Evolutionary conservation across 2,329 filamentous ascomycete species (phyloP).

Genomic region (Pyrenochaeta sp.): DNA sequence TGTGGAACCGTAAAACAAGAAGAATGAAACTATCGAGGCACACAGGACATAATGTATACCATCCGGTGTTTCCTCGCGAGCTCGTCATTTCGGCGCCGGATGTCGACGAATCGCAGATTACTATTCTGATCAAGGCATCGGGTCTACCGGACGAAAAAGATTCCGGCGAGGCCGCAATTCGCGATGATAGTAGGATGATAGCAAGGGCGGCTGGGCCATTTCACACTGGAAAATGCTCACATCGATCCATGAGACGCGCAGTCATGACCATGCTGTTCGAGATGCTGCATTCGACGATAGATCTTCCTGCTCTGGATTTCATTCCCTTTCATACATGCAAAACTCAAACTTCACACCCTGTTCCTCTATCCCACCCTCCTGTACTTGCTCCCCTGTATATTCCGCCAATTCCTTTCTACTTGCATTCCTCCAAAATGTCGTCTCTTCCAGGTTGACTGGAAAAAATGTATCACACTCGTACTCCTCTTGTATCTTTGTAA

Average conservation of each 20-base stretch:
- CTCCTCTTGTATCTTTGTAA: conserved; percentile 73
- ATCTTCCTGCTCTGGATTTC: no score
- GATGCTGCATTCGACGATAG: no score
- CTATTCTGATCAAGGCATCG: background rate
- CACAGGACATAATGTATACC: background rate
- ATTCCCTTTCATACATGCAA: conserved; percentile 69
- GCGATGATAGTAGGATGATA: no score
- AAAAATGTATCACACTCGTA: conserved; percentile 83
- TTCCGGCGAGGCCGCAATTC: no score
- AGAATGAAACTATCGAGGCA: background rate
- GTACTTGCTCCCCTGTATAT: conserved; percentile 73
- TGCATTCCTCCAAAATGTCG: conserved; percentile 63
- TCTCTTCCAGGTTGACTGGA: conserved; percentile 63
- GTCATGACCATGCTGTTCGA: no score
- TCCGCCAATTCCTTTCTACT: conserved; percentile 63
- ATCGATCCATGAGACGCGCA: no score
- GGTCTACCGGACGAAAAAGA: no score
- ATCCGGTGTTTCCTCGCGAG: background rate
- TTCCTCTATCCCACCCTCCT: conserved; percentile 68
- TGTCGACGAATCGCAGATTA: background rate
- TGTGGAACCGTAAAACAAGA: background rate
- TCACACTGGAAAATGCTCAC: no score
- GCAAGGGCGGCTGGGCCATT: no score
- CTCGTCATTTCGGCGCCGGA: background rate
- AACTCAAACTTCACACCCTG: conserved; percentile 73